Conservation (phyloP, 2,329 filamentous ascomycete genomes). For the Macrophomina tecta region DNA sequence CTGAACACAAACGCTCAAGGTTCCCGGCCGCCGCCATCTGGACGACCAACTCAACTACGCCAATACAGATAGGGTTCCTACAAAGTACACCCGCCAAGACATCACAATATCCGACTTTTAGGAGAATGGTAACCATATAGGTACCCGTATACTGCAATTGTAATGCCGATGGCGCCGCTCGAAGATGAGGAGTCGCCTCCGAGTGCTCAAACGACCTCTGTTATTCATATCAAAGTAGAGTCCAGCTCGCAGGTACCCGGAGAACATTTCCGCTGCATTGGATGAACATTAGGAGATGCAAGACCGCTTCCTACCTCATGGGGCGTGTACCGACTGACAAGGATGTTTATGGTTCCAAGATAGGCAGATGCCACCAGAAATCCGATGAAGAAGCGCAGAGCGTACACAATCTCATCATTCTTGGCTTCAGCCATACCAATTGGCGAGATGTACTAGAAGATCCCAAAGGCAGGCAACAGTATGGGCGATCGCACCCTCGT, state of each 20-base stretch:
- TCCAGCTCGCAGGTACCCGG: conserved; percentile 30
- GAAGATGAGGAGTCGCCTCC: conserved; percentile 35
- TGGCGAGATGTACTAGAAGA: conserved; percentile 48
- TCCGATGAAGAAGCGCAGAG: conserved; percentile 47
- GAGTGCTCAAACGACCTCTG: conserved; percentile 36
- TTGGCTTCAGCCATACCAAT: conserved; percentile 47
- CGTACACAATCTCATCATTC: conserved; percentile 47
- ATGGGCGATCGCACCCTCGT: conserved; percentile 35
- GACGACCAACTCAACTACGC: too few relatives aligned
- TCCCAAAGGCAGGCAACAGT: conserved; percentile 50
- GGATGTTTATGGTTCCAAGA: conserved; percentile 43
- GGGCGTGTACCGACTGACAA: conserved; percentile 50
- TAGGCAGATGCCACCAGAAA: conserved; percentile 44
- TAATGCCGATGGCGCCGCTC: not conserved
- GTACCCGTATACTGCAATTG: not conserved
- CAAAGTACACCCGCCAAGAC: too few relatives aligned
- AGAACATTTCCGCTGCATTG: conserved; percentile 25
- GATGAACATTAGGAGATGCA: conserved; percentile 64
- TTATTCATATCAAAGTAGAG: conserved; percentile 30
- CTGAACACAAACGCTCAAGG: too few relatives aligned
- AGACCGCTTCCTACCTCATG: conserved; percentile 58
- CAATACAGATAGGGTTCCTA: too few relatives aligned
- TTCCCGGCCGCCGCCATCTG: too few relatives aligned
- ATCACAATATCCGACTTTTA: not conserved
- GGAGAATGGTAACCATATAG: not conserved